These are phyloP conservation scores for Carex littledalei DNA, from an alignment of 176 grass and related monocot genomes.

Conservation along the genomic window DNA sequence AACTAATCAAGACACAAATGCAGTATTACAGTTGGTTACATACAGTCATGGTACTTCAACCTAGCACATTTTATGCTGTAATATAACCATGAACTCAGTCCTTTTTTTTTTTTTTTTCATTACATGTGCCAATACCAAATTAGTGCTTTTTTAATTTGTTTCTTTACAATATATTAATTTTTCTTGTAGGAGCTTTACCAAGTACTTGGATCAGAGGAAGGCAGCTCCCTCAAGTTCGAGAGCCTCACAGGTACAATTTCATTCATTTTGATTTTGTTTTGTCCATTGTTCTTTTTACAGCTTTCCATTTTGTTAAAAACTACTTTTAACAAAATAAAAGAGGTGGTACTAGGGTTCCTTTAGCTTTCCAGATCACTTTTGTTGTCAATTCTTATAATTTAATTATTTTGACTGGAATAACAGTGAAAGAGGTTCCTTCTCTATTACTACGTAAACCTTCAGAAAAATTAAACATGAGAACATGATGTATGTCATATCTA, in stretches of 20 bases:
- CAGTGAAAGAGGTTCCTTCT: background rate
- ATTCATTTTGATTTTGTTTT: background rate
- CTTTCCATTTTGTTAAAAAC: background rate
- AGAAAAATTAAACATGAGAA: background rate
- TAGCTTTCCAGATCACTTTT: background rate
- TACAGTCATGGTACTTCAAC: background rate
- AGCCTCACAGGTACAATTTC: slow-evolving; percentile 56
- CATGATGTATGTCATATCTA: background rate
- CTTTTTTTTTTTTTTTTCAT: background rate
- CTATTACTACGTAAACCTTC: background rate
- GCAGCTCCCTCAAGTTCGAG: slow-evolving; percentile 59
- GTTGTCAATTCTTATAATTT: background rate
- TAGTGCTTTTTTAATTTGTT: slow-evolving; percentile 9
- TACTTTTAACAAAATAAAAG: background rate
- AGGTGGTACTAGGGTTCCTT: background rate
- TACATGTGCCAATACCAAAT: background rate
- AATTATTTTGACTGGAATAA: background rate
- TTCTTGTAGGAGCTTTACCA: slow-evolving; percentile 65
- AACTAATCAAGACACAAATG: background rate
- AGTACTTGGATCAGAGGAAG: slow-evolving; percentile 83
- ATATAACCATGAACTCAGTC: background rate
- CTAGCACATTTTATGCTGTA: background rate
- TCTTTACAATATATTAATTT: slow-evolving; percentile 5
- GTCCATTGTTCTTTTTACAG: background rate
- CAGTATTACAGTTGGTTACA: background rate